Conservation (phyloP, 2,329 filamentous ascomycete species). For the Pyrenophora teres region DNA sequence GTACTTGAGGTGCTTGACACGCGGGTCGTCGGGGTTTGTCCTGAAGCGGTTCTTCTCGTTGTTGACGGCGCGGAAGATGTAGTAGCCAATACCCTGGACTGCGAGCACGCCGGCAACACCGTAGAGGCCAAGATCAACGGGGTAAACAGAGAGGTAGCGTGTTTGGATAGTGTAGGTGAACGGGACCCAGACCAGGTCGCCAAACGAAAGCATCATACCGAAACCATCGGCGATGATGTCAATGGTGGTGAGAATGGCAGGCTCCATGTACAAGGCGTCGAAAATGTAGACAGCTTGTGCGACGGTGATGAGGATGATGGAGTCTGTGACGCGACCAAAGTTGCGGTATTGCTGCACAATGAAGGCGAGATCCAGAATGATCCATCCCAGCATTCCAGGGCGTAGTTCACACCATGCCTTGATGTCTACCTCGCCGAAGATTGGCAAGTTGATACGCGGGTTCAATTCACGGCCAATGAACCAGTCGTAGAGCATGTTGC, state of each 20-base stretch:
- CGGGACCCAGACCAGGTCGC: constrained; percentile 90
- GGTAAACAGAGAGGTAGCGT: constrained; percentile 82
- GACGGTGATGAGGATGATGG: constrained; percentile 76
- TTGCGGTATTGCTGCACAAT: constrained; percentile 86
- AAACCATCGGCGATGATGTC: constrained; percentile 93
- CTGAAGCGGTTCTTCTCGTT: constrained; percentile 95
- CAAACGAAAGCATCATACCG: constrained; percentile 92
- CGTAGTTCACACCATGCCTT: constrained; percentile 89
- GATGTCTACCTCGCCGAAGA: constrained; percentile 86
- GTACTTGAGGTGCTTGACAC: constrained; percentile 78
- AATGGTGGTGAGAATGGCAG: constrained; percentile 88
- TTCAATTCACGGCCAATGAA: constrained; percentile 97
- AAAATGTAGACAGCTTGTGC: constrained; percentile 84
- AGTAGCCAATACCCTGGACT: constrained; percentile 76
- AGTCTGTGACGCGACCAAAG: constrained; percentile 82
- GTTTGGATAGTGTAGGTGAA: constrained; percentile 86
- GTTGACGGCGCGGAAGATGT: constrained; percentile 92
- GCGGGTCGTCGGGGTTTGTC: constrained; percentile 79
- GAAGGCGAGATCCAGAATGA: constrained; percentile 82
- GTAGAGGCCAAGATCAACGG: constrained; percentile 72
- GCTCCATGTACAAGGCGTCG: constrained; percentile 85
- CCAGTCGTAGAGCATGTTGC: constrained; percentile 91
- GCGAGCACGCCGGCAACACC: constrained; percentile 69
- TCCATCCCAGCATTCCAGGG: constrained; percentile 89
- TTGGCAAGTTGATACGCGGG: constrained; percentile 76